A percentile compares a stretch with the other conserved stretches of the same genome.
These are phyloP conservation scores for Auxenochlorella pyrenoidosa DNA, from an alignment of 139 green algal genomes.

Conservation along the genomic window DNA sequence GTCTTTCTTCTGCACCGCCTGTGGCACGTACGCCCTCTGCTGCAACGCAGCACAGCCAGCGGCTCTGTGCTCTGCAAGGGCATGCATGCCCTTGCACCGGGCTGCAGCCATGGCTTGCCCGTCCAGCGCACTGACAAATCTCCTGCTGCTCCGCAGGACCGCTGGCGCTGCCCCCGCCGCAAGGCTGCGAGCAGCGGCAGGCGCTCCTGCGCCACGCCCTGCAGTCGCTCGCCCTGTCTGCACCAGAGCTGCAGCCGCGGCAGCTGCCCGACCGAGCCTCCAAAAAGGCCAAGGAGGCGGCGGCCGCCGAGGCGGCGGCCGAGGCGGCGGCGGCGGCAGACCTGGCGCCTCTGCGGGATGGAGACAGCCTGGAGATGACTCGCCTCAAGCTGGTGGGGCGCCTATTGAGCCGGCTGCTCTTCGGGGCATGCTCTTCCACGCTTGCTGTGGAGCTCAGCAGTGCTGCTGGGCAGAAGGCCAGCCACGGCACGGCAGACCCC, in stretches of 20 bases:
- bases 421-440: no score
- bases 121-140: no score
- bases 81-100: no score
- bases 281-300: constrained; percentile 25
- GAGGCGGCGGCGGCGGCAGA: constrained; percentile 4
- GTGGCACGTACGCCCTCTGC: no score
- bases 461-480: no score
- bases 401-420: no score
- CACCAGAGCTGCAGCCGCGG: neutral
- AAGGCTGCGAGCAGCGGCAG: neutral
- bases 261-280: neutral
- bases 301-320: neutral
- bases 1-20: neutral
- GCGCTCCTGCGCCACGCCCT: neutral
- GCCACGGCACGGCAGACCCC: no score
- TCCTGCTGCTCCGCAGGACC: neutral
- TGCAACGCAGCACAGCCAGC: no score
- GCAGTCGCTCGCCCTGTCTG: neutral
- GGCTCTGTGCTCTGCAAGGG: no score
- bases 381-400: constrained; percentile 5
- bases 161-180: neutral
- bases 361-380: constrained; percentile 5
- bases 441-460: no score
- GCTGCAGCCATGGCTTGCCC: no score
- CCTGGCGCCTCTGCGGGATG: neutral